Base-by-base conservation (phyloP, 257 asterid species). In the Mitragyna speciosa region DNA sequence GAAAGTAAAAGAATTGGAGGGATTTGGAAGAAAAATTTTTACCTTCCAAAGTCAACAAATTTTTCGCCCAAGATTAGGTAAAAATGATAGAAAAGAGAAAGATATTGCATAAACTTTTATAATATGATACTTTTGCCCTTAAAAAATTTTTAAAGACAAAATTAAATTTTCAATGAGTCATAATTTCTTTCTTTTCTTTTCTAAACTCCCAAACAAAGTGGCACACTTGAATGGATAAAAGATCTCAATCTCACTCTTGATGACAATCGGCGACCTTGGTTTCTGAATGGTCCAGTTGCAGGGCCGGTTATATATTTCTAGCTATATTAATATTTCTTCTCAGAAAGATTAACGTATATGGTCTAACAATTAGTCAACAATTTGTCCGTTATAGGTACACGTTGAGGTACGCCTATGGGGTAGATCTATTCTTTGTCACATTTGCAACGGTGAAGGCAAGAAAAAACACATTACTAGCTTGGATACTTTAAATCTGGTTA, bases 231-330 rank as follows among this genome's bases (percentile, higher is more conserved):
- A 30, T 78, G 85, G 87, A 70, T 84, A 6, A 66, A 15, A 8
- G 7, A 19, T 48, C 79, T 81, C 1, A 84, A 84, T 79, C 58
- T 79, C 33, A 72, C 84, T 12, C 24, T 83, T 36, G 76, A n/a
- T 20, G 82, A 81, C 12, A 61, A 78, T 22, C 83, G 87, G 89
- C 76, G 78, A 41, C 82, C 84, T 61, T 88, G 91, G 90, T 51
- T 69, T 28, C 86, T 82, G 30, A 65, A 83, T 14, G 79, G 77
- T 39, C 84, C 80, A 83, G 83, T 87, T 77, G 88, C 87, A 43
- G 90, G 90, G 87, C 83, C 66, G 26, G 66, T 68, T 61, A 45
- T 30, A 15, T 16, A 0, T 43, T 10, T 47, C 0, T 36, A 75
- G 7, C 11, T 14, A 17, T 33, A 16, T 31, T 10, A 31, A 20